Conservation (phyloP, 768 basidiomycete genomes). For the Macrolepiota dolichaula region DNA sequence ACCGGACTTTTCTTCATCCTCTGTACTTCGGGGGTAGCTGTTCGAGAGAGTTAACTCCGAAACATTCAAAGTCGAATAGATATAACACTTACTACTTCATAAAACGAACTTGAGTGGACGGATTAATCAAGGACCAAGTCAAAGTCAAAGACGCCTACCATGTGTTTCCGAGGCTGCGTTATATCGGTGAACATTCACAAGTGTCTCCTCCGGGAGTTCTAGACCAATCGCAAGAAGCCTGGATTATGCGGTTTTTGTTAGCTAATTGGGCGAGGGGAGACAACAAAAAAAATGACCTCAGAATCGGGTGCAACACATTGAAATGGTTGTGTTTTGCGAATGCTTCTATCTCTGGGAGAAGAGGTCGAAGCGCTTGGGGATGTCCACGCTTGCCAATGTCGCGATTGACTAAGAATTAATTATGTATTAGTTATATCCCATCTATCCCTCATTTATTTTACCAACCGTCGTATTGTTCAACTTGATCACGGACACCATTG, state of each 20-base stretch:
- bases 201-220: conserved; percentile 50
- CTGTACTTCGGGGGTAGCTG: no score
- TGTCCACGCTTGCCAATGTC: conserved; percentile 44
- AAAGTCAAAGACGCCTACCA: conserved; percentile 22
- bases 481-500: conserved; percentile 57
- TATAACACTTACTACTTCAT: conserved; percentile 70
- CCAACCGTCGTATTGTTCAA: conserved; percentile 64
- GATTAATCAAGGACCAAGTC: not conserved
- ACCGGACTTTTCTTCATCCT: no score
- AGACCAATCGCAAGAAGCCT: conserved; percentile 51
- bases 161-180: conserved; percentile 38
- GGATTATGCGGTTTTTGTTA: not conserved
- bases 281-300: conserved; percentile 30
- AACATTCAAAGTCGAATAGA: no score
- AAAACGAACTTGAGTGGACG: conserved; percentile 49
- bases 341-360: conserved; percentile 47
- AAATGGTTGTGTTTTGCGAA: conserved; percentile 53
- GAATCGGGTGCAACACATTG: conserved; percentile 45
- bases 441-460: not conserved
- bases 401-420: conserved; percentile 36
- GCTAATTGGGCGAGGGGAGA: not conserved
- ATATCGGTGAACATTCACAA: conserved; percentile 45
- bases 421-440: no score
- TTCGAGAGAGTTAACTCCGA: no score
- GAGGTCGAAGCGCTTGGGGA: conserved; percentile 45